These are phyloP conservation scores for Ramularia endophylla DNA, from an alignment of 2,329 filamentous ascomycete species.

Conservation along the genomic window DNA sequence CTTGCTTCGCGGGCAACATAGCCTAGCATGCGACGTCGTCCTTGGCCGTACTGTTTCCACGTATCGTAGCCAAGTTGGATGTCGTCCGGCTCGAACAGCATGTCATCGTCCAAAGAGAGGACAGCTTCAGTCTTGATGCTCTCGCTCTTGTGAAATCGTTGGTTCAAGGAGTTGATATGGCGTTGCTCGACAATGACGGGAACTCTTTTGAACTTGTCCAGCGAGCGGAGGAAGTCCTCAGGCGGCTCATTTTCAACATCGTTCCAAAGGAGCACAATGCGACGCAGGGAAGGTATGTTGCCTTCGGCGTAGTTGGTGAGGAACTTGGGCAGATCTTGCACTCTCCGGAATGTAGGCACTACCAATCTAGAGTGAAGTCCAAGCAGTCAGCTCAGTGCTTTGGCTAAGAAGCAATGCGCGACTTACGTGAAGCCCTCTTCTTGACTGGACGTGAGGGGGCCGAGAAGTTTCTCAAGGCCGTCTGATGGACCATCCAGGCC, in stretches of 20 bases:
- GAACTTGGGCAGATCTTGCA: conserved; percentile 1
- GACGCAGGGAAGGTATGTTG: not conserved
- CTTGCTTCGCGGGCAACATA: conserved; percentile 1
- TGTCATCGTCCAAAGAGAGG: conserved; percentile 1
- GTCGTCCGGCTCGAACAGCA: not conserved
- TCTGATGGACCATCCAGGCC: not conserved
- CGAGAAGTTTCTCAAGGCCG: conserved; percentile 1
- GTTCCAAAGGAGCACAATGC: conserved; percentile 1
- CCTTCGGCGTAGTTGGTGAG: conserved; percentile 2
- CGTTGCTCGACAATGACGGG: conserved; percentile 3
- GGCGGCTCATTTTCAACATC: conserved; percentile 1
- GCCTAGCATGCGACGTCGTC: not conserved
- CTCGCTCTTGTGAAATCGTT: conserved; percentile 1
- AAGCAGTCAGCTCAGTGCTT: not conserved
- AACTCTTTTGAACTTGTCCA: not conserved
- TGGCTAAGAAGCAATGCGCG: not conserved
- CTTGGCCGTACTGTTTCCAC: not conserved
- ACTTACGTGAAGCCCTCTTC: conserved; percentile 5
- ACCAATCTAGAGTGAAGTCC: conserved; percentile 1
- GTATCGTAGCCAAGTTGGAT: conserved; percentile 1
- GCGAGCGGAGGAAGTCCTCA: not conserved
- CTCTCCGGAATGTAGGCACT: not conserved
- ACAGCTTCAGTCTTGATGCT: not conserved
- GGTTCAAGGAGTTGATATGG: not conserved
- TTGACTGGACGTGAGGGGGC: not conserved